Evolutionary conservation across 768 basidiomycete genomes (phyloP), one percentile per base, ranked within the genome.

Genomic region (Crucibulum laeve): DNA sequence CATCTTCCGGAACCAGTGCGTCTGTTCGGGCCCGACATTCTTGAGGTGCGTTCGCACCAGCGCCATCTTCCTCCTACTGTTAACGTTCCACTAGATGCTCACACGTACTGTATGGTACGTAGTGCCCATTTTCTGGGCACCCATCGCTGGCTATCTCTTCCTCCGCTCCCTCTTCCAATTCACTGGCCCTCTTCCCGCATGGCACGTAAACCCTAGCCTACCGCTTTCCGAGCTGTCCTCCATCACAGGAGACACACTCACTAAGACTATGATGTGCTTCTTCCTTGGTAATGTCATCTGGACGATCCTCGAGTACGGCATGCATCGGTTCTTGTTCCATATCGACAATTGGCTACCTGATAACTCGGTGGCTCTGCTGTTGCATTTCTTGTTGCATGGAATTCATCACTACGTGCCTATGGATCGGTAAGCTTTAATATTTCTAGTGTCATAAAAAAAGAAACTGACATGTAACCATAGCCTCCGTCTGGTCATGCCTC

Each of bases 321-420:
- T 99, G 56, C 96, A 99, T 65, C 85, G 96, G 32, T 97, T 97
- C 80, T 68, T 99, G 39, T 99, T 99, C 81, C 96, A 99, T 63
- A 68, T 99, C 53, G 96, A 99, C 58, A 73, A 80, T 6, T 63
- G 74, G 56, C 77, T 99, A 17, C 96, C 96, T 2, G 96, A 99
- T 63, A 73, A 68, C 45, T 84, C 86, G 4, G 65, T 69, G 40
- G 89, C 86, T 65, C 72, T 98, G 56, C 80, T 82, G 33, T 59
- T 97, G 19, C 96, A 99, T 60, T 99, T 99, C 68, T 60, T 90
- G 55, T 71, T 91, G 59, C 96, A 98, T 57, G 96, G 96, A 13
- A 82, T 99, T 25, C 96, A 99, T 59, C 96, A 99, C 63, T 99
- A 94, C 58, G 71, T 99, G 50, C 96, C 93, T 13, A 96, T 97